Evolutionary conservation across 495 filamentous ascomycete genomes (phyloP), one percentile per base, ranked within the genome.

Genomic region (Talaromyces stipitatus): DNA sequence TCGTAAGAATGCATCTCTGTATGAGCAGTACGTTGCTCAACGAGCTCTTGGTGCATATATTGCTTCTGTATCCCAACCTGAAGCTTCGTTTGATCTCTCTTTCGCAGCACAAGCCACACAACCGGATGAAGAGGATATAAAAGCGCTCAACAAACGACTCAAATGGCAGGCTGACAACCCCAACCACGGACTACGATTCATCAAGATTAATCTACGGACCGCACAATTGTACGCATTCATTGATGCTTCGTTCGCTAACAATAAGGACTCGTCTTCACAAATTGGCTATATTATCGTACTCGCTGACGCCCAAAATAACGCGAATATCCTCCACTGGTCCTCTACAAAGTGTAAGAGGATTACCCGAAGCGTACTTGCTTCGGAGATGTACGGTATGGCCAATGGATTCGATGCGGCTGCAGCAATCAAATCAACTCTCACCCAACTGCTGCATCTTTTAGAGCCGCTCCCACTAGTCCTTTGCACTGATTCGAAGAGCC

Each of bases 341-440:
- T 60, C 45, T 11, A 61, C 33, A 23, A 65, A 65, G 36, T 58
- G 24, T 46, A 62, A 65, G 26, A 46, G 55, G 43, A 54, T 62
- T 30, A 65, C 26, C 23, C 8, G 53, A 32, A 62, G 38, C 26
- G 30, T 62, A 23, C n/a, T 54, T 33, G 27, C 12, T 20, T 54
- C 20, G 3, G 18, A 54, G 11, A 24, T 54, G 22, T 54, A 54
- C 4, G 24, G 1, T 33, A 38, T 54, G 12, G 29, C 18, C 16
- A 8, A 54, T 60, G 33, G 36, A 33, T 22, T 64, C 29, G 22
- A 45, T 56, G 26, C 20, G 1, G n/a, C 5, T 8, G 27, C n/a
- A 22, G 10, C 11, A 38, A 30, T 55, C 12, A 55, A 55, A 14
- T 32, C 24, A 32, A 55, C 20, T 20, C 18, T 38, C 24, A 38